Evolutionary conservation across 345 rosid species (phyloP).

Genomic region (Aurinia saxatilis): DNA sequence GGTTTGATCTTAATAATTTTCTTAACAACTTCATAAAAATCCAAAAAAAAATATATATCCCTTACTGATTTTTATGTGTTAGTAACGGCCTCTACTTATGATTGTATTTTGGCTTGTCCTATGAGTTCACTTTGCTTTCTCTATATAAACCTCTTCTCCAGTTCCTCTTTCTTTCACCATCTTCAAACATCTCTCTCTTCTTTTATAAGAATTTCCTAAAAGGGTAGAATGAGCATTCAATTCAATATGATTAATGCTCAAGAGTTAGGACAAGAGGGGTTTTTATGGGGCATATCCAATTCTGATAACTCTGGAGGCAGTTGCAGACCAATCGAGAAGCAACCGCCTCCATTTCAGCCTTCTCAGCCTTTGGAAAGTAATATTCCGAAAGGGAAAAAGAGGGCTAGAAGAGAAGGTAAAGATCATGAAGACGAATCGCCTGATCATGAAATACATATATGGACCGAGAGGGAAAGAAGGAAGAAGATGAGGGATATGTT

Average conservation of each 20-base stretch:
- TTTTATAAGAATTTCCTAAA: slow-evolving; percentile 4
- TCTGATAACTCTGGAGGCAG: slow-evolving; percentile 29
- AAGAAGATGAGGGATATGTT: slow-evolving; percentile 83
- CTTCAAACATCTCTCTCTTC: slow-evolving; percentile 17
- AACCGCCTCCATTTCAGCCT: not conserved
- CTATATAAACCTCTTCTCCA: slow-evolving; percentile 5
- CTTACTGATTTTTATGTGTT: slow-evolving; percentile 35
- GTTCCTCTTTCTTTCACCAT: slow-evolving; percentile 18
- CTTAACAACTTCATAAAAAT: not conserved
- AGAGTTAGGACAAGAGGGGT: slow-evolving; percentile 27
- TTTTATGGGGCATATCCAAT: slow-evolving; percentile 33
- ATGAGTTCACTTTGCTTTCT: not conserved
- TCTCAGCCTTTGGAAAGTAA: not conserved
- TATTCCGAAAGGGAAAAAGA: not conserved
- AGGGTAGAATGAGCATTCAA: slow-evolving; percentile 14
- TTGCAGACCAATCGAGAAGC: not conserved
- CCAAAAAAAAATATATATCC: not conserved
- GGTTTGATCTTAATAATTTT: not conserved
- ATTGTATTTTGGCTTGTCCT: slow-evolving; percentile 48
- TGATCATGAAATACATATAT: slow-evolving; percentile 55
- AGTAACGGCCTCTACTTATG: slow-evolving; percentile 61
- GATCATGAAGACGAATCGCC: slow-evolving; percentile 23
- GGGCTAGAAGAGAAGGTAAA: not conserved
- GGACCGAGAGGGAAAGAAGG: slow-evolving; percentile 78
- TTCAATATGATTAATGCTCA: slow-evolving; percentile 19